Evolutionary conservation across 345 rosid genomes (phyloP), one percentile per base, ranked within the genome.

Genomic region (Boechera stricta): DNA sequence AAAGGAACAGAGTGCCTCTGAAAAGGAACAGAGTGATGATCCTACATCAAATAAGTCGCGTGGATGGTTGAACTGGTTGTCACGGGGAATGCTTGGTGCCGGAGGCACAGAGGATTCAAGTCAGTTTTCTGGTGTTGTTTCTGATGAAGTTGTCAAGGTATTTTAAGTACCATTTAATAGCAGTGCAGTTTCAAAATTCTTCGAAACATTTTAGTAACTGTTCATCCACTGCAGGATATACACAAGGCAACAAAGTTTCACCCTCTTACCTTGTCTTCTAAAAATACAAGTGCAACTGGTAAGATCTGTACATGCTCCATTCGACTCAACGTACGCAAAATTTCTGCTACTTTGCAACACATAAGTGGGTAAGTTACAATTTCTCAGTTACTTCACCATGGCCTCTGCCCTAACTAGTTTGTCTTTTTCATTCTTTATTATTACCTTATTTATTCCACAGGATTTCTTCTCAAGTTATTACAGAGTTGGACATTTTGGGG

Each of bases 81-180:
- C 98, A 32, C 91, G 94, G 65, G 97, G 98, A 66, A 94, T 94
- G 98, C 98, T 91, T 72, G 97, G 98, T 81, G 98, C 98, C 67
- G 98, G 96, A 63, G 98, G 97, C 49, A 91, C 98, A 39, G 97
- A 90, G 66, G 98, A 90, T 76, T 87, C 94, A 72, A 84, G 88
- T 79, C 98, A 91, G 75, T 94, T 94, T 81, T 91, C 97, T 77
- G 98, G 98, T 60, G 87, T 90, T 51, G 86, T 94, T 75, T 90
- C 97, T 11, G 97, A 94, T 86, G 98, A 94, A 90, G 89, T 90
- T 75, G 87, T 91, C 56, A 89, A 90, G 98, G 98, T 94, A 83
- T 38, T 56, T 73, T 29, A 64, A 5, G 69, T 42, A 35, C 66
- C 52, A 60, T 45, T 72, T 31, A 24, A 41, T 71, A 28, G 67